Evolutionary conservation across 768 basidiomycete genomes (phyloP), one percentile per base, ranked within the genome.

Genomic region (Leccinum subtestaceum): DNA sequence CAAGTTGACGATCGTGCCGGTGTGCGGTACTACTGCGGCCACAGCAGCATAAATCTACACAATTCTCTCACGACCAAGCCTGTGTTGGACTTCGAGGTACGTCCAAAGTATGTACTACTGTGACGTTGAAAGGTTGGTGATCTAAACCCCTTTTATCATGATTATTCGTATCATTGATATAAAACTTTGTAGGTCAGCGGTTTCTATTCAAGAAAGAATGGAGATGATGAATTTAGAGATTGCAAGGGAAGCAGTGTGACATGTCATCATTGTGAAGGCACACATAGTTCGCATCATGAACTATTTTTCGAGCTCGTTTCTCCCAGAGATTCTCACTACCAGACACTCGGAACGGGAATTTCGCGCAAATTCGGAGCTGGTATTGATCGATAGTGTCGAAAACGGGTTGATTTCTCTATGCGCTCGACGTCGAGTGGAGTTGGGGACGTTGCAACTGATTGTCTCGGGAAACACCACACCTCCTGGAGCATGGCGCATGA

Each of bases 161-260:
- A 32, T 32, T 32, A 32, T 11, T 11, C 32, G 32, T 32, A 32
- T 32, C 32, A 32, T 32, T 5, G 32, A 32, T 5, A 32, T 32
- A 32, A 12, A 32, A 32, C 32, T 32, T 32, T 2, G 32, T 32
- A 23, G 23, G 8, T 46, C 15, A 25, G 21, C n/a, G 11, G 2
- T 19, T 2, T 11, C 29, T 21, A 36, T 38, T 3, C 29, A 19
- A 62, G 13, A 27, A 15, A 21, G 11, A 56, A 56, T 43, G 53
- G 53, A 47, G 55, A 59, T n/a, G 34, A 54, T 60, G 15, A 10
- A 43, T 40, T 3, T 17, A 40, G 57, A 56, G 50, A 54, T 38
- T 11, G 9, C 51, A 55, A 57, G 55, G 53, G 63, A 63, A 64
- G 19, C 11, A 36, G 15, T 19, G 19, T 8, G 27, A 29, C 49